Conservation (phyloP, 257 asterid genomes). For the Haberlea rhodopensis region DNA sequence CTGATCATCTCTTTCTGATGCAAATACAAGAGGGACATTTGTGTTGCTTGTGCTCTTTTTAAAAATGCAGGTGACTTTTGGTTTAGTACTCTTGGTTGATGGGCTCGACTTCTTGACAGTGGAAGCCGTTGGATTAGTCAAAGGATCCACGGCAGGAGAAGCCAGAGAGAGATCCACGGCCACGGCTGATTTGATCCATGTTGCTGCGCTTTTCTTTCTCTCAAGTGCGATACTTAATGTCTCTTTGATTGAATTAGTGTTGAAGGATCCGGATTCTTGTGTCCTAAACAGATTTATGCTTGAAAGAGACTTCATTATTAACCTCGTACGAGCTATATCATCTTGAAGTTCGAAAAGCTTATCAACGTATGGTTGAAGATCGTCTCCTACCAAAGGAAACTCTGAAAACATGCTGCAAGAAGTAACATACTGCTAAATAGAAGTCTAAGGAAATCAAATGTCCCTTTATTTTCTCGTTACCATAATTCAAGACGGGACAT, state of each 20-base stretch:
- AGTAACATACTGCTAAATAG: neutral
- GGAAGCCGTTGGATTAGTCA: constrained; percentile 19
- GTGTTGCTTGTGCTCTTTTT: constrained; percentile 27
- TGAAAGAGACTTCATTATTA: constrained; percentile 53
- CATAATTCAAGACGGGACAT: no score
- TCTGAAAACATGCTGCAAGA: constrained; percentile 57
- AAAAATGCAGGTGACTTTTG: constrained; percentile 21
- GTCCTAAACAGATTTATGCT: constrained; percentile 39
- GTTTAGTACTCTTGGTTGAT: no score
- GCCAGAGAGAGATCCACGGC: constrained; percentile 57
- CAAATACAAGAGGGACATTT: constrained; percentile 29
- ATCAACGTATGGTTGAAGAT: constrained; percentile 50
- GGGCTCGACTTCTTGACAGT: constrained; percentile 26
- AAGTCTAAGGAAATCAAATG: neutral
- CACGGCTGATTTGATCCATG: constrained; percentile 67
- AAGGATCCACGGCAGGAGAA: constrained; percentile 21
- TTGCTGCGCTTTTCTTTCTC: constrained; percentile 51
- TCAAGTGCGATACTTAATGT: constrained; percentile 38
- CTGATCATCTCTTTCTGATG: constrained; percentile 34
- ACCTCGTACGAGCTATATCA: constrained; percentile 43
- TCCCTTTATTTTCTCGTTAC: no score
- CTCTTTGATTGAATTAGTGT: constrained; percentile 40
- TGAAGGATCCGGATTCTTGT: constrained; percentile 37
- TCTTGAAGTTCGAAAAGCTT: constrained; percentile 51
- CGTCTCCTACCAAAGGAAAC: constrained; percentile 47